These are phyloP conservation scores for Medicago arabica DNA, from an alignment of 306 rosid species.

Conservation along the genomic window DNA sequence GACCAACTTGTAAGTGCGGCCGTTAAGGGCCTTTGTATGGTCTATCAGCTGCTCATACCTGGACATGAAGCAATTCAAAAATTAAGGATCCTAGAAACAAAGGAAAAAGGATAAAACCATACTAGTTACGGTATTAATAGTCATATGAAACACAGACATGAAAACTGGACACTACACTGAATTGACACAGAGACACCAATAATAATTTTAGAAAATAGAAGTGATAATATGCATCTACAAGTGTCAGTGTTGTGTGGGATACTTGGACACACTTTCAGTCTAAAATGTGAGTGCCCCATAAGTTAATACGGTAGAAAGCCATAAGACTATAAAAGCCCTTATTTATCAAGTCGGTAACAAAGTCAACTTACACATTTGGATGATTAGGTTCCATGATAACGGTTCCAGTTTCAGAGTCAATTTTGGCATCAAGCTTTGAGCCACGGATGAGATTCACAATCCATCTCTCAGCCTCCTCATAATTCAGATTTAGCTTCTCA, in stretches of 20 bases:
- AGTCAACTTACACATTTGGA: constrained; percentile 80
- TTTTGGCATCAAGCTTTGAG: constrained; percentile 90
- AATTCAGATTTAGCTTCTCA: constrained; percentile 84
- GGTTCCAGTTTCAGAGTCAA: constrained; percentile 73
- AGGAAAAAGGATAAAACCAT: not conserved
- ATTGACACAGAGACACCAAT: too few species aligned
- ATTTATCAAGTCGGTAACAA: constrained; percentile 5
- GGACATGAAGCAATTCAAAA: constrained; percentile 28
- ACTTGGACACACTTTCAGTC: too few species aligned
- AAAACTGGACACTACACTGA: too few species aligned
- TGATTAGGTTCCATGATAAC: constrained; percentile 85
- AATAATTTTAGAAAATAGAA: too few species aligned
- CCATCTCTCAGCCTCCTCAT: constrained; percentile 98
- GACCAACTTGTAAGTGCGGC: constrained; percentile 81
- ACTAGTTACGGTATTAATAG: not conserved
- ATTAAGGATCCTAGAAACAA: not conserved
- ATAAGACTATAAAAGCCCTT: constrained; percentile 30
- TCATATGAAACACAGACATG: not conserved
- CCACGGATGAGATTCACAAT: constrained; percentile 75
- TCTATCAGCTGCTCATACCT: constrained; percentile 95
- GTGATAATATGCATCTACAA: not conserved
- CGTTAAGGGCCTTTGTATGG: constrained; percentile 77
- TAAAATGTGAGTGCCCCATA: not conserved
- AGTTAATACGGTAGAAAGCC: not conserved
- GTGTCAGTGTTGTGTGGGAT: not conserved